These are phyloP conservation scores for Grosmannia serpens DNA, from an alignment of 2,329 filamentous ascomycete genomes.

Conservation along the genomic window DNA sequence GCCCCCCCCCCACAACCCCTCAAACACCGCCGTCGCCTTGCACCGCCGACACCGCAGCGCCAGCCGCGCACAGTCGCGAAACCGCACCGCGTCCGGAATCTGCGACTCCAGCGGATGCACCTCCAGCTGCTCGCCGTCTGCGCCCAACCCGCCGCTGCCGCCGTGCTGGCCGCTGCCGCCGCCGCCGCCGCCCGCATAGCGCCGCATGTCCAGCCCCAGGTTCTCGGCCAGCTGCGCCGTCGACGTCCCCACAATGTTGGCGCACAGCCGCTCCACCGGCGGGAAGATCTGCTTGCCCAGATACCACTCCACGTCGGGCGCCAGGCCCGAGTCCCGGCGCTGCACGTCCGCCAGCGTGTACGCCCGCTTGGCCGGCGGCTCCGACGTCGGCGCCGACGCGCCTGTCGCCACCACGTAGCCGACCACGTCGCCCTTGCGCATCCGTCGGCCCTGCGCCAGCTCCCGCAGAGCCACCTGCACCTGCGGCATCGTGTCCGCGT, in stretches of 20 bases:
- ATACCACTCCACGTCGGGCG: slow-evolving; percentile 95
- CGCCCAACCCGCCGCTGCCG: slow-evolving; percentile 31
- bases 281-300: slow-evolving; percentile 97
- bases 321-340: slow-evolving; percentile 62
- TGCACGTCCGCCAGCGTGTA: slow-evolving; percentile 76
- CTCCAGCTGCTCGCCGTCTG: slow-evolving; percentile 32
- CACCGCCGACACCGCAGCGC: slow-evolving; percentile 72
- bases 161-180: slow-evolving; percentile 27
- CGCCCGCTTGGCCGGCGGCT: slow-evolving; percentile 75
- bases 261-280: slow-evolving; percentile 92
- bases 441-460: slow-evolving; percentile 70
- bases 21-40: slow-evolving; percentile 59
- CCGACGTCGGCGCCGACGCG: slow-evolving; percentile 36
- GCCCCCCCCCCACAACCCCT: slow-evolving; percentile 48
- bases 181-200: slow-evolving; percentile 50
- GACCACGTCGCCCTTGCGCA: slow-evolving; percentile 92
- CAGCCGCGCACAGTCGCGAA: slow-evolving; percentile 68
- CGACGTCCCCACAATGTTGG: slow-evolving; percentile 88
- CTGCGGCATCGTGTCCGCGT: slow-evolving; percentile 89
- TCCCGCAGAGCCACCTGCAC: slow-evolving; percentile 91
- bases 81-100: slow-evolving; percentile 82
- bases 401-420: slow-evolving; percentile 76
- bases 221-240: slow-evolving; percentile 84
- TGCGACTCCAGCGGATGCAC: slow-evolving; percentile 91
- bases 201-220: slow-evolving; percentile 78